phyloP scores from a whole-genome alignment of 768 basidiomycete genomes.

The Collybiopsis luxurians region DNA sequence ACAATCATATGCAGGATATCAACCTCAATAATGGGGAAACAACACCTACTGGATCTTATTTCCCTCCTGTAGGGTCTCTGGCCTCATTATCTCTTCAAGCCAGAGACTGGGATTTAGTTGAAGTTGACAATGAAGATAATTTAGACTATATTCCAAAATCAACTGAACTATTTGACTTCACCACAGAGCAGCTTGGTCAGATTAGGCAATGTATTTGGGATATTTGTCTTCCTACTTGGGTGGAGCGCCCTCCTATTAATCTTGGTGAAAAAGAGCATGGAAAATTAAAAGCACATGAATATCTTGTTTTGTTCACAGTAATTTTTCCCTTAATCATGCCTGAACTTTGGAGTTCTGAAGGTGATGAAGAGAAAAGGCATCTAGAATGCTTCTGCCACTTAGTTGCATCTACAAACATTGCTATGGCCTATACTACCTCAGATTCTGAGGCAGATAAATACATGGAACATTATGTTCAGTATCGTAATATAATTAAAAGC shows the following conservation, averaged over 20 bases:
- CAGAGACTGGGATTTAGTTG: neutral
- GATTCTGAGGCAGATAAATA: conserved; percentile 13
- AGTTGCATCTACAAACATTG: conserved; percentile 15
- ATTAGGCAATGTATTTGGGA: neutral
- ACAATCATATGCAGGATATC: neutral
- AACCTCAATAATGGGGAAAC: neutral
- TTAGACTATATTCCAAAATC: neutral
- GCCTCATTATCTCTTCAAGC: neutral
- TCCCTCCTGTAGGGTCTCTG: neutral
- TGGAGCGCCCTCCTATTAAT: conserved; percentile 14
- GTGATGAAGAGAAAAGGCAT: conserved; percentile 1
- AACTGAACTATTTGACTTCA: neutral
- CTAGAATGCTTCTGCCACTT: conserved; percentile 13
- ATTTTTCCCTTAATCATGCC: conserved; percentile 15
- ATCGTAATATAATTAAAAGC: conserved; percentile 8
- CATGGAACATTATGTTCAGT: conserved; percentile 3
- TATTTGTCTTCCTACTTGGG: conserved; percentile 13
- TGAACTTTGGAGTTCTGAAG: conserved; percentile 7
- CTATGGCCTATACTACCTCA: conserved; percentile 12
- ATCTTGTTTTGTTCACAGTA: conserved; percentile 10
- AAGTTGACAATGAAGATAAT: neutral
- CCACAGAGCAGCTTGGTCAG: neutral
- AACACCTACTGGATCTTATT: neutral
- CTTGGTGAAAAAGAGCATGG: conserved; percentile 16
- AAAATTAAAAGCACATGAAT: conserved; percentile 19